Conservation (phyloP, 345 rosid genomes). For the Eucalyptus victrix region DNA sequence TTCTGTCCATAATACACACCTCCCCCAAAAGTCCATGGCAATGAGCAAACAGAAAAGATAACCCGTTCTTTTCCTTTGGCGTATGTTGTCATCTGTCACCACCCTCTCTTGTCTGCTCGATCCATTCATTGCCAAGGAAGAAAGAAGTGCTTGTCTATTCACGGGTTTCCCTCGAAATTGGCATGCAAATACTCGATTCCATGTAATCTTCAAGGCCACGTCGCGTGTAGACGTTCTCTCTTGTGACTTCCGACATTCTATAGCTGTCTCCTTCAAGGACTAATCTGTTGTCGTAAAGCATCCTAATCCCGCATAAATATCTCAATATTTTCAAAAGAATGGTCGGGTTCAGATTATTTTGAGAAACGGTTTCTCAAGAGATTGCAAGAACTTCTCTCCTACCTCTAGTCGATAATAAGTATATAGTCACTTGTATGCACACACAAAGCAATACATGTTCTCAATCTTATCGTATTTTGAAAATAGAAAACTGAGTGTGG, state of each 20-base stretch:
- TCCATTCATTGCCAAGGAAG: background rate
- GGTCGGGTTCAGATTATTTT: background rate
- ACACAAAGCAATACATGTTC: background rate
- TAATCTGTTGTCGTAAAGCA: too few species aligned
- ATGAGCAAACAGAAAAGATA: too few species aligned
- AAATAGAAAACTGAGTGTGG: too few species aligned
- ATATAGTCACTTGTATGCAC: background rate
- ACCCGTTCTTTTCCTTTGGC: too few species aligned
- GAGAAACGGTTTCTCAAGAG: background rate
- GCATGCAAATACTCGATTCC: background rate
- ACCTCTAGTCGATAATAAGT: background rate
- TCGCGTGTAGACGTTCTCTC: background rate
- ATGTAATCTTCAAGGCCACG: background rate
- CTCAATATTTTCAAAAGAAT: too few species aligned
- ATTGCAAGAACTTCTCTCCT: too few species aligned
- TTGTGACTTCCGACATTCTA: background rate
- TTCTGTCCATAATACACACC: too few species aligned
- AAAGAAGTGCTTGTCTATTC: background rate
- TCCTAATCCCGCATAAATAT: background rate
- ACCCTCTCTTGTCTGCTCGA: too few species aligned
- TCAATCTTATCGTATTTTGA: background rate
- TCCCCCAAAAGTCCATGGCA: too few species aligned
- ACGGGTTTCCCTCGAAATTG: background rate
- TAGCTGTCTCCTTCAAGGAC: too few species aligned
- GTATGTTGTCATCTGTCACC: too few species aligned